Evolutionary conservation across 805 yeast species (phyloP).

Genomic region (Nakazawaea wyomingensis): DNA sequence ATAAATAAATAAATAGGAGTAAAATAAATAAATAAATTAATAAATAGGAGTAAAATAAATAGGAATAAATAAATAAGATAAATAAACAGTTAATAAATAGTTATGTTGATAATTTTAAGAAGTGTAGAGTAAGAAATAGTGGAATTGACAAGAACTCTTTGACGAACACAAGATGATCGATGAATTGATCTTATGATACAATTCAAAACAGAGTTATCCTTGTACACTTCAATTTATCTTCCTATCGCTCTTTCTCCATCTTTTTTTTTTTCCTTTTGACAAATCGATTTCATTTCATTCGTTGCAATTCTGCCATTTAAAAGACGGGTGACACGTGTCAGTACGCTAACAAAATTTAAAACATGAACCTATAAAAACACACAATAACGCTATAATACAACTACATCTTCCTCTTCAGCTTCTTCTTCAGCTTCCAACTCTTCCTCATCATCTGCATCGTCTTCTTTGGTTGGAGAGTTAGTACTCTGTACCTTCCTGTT

Average conservation of each 20-base stretch:
- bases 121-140: no score
- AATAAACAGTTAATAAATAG: no score
- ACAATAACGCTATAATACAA: not conserved
- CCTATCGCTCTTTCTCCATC: not conserved
- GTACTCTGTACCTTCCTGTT: slow-evolving; percentile 10
- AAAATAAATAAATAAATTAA: slow-evolving; percentile 1
- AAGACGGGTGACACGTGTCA: no score
- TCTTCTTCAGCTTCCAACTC: slow-evolving; percentile 12
- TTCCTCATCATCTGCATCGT: slow-evolving; percentile 11
- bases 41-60: not conserved
- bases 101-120: no score
- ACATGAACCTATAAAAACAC: not conserved
- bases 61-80: not conserved
- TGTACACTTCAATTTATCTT: not conserved
- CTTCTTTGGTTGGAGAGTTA: slow-evolving; percentile 2
- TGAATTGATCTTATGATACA: no score
- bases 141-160: no score
- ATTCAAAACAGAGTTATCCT: not conserved
- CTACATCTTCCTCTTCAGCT: slow-evolving; percentile 7
- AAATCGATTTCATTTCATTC: not conserved
- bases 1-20: not conserved
- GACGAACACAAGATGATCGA: no score
- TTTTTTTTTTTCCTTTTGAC: not conserved
- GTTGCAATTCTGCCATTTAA: slow-evolving; percentile 1
- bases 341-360: not conserved